These are phyloP conservation scores for Termitomyces sp. DNA, from an alignment of 768 basidiomycete species.

Conservation along the genomic window DNA sequence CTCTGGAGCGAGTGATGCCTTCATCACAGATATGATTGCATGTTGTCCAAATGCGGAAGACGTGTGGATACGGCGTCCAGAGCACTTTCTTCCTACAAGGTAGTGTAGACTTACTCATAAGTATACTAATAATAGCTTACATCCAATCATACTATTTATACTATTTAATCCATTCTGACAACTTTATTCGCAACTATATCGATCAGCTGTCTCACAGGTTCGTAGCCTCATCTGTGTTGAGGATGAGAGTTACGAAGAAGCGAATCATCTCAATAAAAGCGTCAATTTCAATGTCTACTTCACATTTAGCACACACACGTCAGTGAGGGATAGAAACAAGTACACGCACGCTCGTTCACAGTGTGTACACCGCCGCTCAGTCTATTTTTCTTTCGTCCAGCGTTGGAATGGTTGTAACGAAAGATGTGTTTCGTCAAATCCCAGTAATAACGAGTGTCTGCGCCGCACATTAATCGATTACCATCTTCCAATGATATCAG, in stretches of 20 bases:
- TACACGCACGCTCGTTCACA: conserved; percentile 60
- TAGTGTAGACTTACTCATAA: not conserved
- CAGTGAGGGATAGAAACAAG: conserved; percentile 8
- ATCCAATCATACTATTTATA: not conserved
- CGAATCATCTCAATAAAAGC: conserved; percentile 60
- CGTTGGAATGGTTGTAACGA: conserved; percentile 54
- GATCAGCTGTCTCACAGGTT: not conserved
- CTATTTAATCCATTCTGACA: not conserved
- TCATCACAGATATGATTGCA: conserved; percentile 1
- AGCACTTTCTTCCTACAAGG: too few relatives aligned
- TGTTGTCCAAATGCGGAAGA: conserved; percentile 4
- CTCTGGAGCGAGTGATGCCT: conserved; percentile 9
- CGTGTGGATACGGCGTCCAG: not conserved
- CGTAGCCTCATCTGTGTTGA: conserved; percentile 63
- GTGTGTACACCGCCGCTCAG: conserved; percentile 55
- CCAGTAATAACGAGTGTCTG: conserved; percentile 63
- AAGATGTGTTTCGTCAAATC: conserved; percentile 59
- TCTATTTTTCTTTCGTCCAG: conserved; percentile 26
- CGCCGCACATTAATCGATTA: not conserved
- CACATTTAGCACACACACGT: not conserved
- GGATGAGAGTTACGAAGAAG: conserved; percentile 61
- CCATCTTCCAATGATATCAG: not conserved
- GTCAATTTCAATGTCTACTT: conserved; percentile 43
- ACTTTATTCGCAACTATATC: too few relatives aligned
- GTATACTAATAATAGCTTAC: not conserved